These are phyloP conservation scores for Eremochloa ophiuroides DNA, from an alignment of 176 grass and related monocot genomes.

Conservation along the genomic window DNA sequence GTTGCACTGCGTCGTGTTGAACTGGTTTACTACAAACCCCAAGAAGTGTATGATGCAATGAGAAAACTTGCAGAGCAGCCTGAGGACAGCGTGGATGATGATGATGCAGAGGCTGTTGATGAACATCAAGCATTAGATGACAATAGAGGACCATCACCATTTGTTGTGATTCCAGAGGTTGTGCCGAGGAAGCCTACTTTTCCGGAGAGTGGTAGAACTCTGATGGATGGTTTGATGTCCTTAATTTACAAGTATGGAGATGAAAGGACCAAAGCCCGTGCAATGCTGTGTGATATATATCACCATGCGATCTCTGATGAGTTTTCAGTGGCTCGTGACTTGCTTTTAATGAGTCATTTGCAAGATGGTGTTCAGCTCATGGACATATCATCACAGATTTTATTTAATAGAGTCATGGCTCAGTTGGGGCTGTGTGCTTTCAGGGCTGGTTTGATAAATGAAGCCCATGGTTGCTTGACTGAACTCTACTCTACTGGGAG, in stretches of 20 bases:
- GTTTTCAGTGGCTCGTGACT: constrained; percentile 76
- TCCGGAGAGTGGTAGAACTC: constrained; percentile 66
- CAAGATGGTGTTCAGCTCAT: constrained; percentile 93
- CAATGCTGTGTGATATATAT: constrained; percentile 98
- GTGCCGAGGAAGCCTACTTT: constrained; percentile 85
- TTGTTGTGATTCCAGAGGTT: constrained; percentile 75
- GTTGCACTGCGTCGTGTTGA: constrained; percentile 81
- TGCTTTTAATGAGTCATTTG: constrained; percentile 95
- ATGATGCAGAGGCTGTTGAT: constrained; percentile 42
- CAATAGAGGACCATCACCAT: constrained; percentile 49
- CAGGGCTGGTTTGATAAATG: constrained; percentile 77
- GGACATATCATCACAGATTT: constrained; percentile 94
- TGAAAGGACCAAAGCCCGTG: constrained; percentile 93
- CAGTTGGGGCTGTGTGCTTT: constrained; percentile 87
- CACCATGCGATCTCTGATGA: constrained; percentile 93
- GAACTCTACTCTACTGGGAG: constrained; percentile 80
- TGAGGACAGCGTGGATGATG: constrained; percentile 44
- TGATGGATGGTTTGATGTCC: constrained; percentile 87
- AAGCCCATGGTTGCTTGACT: constrained; percentile 82
- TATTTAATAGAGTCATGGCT: constrained; percentile 93
- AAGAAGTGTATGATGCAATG: constrained; percentile 96
- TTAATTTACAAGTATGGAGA: constrained; percentile 90
- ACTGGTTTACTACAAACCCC: constrained; percentile 92
- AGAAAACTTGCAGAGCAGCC: constrained; percentile 67
- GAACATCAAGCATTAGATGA: constrained; percentile 42